Base-by-base conservation (phyloP, 164 flowering plant genomes). In the Vitis cinerea region DNA sequence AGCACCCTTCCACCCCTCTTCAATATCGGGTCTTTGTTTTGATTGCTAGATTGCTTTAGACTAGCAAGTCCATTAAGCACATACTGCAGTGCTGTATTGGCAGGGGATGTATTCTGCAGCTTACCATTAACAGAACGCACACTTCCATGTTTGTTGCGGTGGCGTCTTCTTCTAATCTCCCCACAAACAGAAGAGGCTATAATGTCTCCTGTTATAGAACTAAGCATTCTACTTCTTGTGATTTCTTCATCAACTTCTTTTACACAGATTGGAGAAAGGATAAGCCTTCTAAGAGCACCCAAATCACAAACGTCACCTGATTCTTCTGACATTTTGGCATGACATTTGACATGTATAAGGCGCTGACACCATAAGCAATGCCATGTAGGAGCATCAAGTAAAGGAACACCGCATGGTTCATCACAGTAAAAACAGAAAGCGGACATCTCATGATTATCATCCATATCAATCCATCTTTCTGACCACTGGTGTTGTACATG, bases 281-380 rank as follows among this genome's bases (percentile, higher is more conserved):
- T 83, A 60, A 84, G 70, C 72, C 91, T 84, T 65, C 90, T 86
- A 16, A 85, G 83, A 56, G 90, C 76, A 68, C 93, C 97, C 66
- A 91, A 72, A 78, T 91, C 97, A 81, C 97, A 91, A 61, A 78
- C 59, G 66, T 88, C 84, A 66, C 92, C 90, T 58, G 86, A 73
- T 79, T 91, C 97, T 75, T 80, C 80, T 8, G 85, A 80, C 89
- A 91, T 85, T 72, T 76, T 86, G 37, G 80, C 72, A 64, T 91
- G 97, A 67, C 97, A 91, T 9, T 82, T 76, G 10, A 91, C 93
- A 82, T 91, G 97, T 71, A 91, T 81, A 64, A 86, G 88, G 16
- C 92, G 85, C 64, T 91, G 97, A 71, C 97, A 91, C 97, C 97
- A 91, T 68, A 86, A 70, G 71, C 97, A 91, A 74, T 80, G 80